Evolutionary conservation across 208 protist species (phyloP).

Genomic region (Leishmania arabica): DNA sequence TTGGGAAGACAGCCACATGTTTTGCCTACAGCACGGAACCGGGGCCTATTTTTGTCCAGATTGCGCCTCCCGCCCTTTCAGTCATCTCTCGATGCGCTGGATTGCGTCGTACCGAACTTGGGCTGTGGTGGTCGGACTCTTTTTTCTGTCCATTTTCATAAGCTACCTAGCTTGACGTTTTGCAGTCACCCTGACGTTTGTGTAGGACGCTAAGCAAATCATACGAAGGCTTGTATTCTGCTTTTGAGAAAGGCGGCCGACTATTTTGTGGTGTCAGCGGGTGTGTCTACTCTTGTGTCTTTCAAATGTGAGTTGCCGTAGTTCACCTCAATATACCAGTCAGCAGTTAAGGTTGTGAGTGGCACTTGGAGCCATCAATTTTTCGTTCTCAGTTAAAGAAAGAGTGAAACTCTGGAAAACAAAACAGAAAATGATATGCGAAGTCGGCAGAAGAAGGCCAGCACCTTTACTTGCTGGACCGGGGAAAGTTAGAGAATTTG

Average conservation of each 20-base stretch:
- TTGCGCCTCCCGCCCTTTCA: conserved; percentile 79
- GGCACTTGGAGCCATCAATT: too few relatives aligned
- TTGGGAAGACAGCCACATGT: conserved; percentile 24
- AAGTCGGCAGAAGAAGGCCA: neutral
- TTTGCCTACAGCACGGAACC: conserved; percentile 1
- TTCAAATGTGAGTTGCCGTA: neutral
- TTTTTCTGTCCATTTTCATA: conserved; percentile 10
- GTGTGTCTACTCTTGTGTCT: neutral
- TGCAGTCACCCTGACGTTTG: neutral
- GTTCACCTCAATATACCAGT: neutral
- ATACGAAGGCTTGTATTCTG: neutral
- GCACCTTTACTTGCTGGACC: neutral
- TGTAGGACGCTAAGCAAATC: neutral
- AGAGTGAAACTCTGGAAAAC: neutral
- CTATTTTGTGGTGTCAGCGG: neutral
- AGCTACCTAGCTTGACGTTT: neutral
- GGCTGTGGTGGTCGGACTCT: conserved; percentile 29
- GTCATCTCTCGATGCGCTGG: conserved; percentile 48
- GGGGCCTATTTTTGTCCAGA: conserved; percentile 47
- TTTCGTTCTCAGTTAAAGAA: neutral
- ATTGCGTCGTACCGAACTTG: conserved; percentile 69
- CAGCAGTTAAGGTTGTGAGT: neutral
- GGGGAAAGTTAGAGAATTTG: neutral
- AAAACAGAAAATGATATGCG: conserved; percentile 2
- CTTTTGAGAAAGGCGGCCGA: neutral